Evolutionary conservation across 768 basidiomycete species (phyloP), one percentile per base, ranked within the genome.

Genomic region (Sutorius australiensis): DNA sequence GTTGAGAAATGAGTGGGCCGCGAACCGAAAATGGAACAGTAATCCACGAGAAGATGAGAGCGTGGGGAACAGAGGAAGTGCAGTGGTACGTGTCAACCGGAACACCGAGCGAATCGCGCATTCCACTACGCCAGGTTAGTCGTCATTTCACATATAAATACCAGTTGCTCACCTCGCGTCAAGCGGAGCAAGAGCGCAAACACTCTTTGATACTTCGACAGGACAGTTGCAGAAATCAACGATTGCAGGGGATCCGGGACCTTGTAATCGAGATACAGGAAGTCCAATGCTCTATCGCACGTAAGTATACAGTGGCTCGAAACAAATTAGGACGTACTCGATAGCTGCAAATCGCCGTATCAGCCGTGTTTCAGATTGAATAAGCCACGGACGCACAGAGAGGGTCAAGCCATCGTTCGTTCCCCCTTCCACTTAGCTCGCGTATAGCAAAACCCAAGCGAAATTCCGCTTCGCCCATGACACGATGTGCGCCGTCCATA

Each of bases 251-350:
- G 81, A n/a, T 77, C 76, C 2, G 92, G 90, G n/a, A 90, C 86
- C 61, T 87, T 87, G 68, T 95, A 95, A 58, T 92, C 84, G 74
- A 95, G 84, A 63, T 90, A 91, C 13, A 95, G 71, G 64, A 95
- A 95, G 66, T 95, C 93, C 39, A 95, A 67, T 7, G 93, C 92
- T 66, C 89, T 91, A 58, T 6, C 45, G 41, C 16, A 56, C 28
- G 42, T 64, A 32, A 59, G 24, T n/a, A 49, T 16, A 27, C 1
- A 31, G 27, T 4, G 2, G 17, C 16, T 50, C 40, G 44, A 46
- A 43, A 43, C 55, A 17, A 28, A 56, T 45, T 17, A 12, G 27
- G 55, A 24, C 50, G 28, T 34, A 52, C 65, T 66, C 65, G 19
- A 66, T 66, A 17, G 56, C 65, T 66, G 46, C 37, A 41, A 47